A percentile compares a stretch with the other conserved stretches of the same genome.
These are phyloP conservation scores for Samsoniella hepiali DNA, from an alignment of 2,329 filamentous ascomycete species.

Conservation along the genomic window DNA sequence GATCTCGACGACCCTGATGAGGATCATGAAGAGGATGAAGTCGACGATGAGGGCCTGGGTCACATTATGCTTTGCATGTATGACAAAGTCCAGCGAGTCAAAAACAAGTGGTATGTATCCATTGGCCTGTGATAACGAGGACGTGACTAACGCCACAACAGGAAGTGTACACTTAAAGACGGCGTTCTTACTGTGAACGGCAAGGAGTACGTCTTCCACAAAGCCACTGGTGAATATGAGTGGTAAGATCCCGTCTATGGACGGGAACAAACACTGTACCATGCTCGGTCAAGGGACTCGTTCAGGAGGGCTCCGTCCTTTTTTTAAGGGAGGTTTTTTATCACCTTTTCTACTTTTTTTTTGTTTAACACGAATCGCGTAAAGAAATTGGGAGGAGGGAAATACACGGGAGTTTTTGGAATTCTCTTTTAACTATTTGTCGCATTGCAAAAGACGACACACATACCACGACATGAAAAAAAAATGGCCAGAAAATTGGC, in stretches of 20 bases:
- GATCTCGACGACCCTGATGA: slow-evolving; percentile 96
- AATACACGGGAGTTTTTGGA: slow-evolving; percentile 10
- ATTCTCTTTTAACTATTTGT: not conserved
- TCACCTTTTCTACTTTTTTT: not conserved
- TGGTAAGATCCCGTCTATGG: slow-evolving; percentile 59
- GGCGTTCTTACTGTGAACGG: slow-evolving; percentile 90
- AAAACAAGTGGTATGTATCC: slow-evolving; percentile 81
- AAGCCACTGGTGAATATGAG: slow-evolving; percentile 95
- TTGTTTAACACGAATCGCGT: slow-evolving; percentile 10
- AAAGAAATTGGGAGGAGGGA: not conserved
- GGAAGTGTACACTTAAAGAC: slow-evolving; percentile 98
- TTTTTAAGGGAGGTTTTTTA: not conserved
- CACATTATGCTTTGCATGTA: slow-evolving; percentile 99
- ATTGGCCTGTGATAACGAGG: not conserved
- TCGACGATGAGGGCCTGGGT: slow-evolving; percentile 77
- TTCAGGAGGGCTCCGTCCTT: not conserved
- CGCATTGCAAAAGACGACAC: not conserved
- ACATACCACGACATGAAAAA: not conserved
- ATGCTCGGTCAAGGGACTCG: not conserved
- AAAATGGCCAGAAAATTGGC: not conserved
- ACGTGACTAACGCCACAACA: slow-evolving; percentile 30
- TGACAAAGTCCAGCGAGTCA: slow-evolving; percentile 97
- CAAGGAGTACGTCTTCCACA: slow-evolving; percentile 97
- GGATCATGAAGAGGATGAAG: slow-evolving; percentile 75
- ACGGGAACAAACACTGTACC: not conserved